Evolutionary conservation across 768 basidiomycete species (phyloP).

Genomic region (Leccinellum rugosiceps): DNA sequence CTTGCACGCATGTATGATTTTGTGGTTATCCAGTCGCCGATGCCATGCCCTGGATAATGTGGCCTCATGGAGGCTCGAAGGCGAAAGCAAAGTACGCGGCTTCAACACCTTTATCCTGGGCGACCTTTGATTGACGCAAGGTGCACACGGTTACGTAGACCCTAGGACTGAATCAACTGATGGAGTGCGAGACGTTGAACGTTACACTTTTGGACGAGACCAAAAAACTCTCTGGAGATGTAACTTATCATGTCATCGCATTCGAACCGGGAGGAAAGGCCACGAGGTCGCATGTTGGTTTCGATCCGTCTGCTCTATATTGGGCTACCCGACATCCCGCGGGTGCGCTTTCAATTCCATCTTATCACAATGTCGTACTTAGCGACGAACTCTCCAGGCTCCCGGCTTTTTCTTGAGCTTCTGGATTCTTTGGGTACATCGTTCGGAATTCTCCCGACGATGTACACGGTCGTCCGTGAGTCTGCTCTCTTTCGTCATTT

Average conservation of each 20-base stretch:
- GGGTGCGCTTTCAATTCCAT: conserved; percentile 32
- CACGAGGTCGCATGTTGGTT: conserved; percentile 35
- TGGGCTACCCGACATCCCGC: conserved; percentile 40
- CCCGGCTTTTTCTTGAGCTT: conserved; percentile 41
- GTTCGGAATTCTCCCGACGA: conserved; percentile 36
- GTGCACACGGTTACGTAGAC: background rate
- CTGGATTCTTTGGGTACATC: conserved; percentile 43
- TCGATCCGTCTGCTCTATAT: conserved; percentile 27
- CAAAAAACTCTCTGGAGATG: conserved; percentile 5
- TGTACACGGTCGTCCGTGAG: conserved; percentile 39
- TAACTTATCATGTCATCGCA: conserved; percentile 42
- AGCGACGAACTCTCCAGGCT: conserved; percentile 29
- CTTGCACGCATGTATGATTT: background rate
- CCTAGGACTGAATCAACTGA: background rate
- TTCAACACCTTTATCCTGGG: background rate
- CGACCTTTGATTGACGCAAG: background rate
- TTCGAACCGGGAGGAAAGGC: conserved; percentile 36
- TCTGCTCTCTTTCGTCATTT: background rate
- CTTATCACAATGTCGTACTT: background rate
- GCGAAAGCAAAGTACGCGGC: conserved; percentile 4
- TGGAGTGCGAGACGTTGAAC: conserved; percentile 16
- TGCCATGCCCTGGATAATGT: conserved; percentile 4
- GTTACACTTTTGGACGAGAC: conserved; percentile 2
- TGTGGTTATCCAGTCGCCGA: background rate
- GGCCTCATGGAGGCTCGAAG: conserved; percentile 2